phyloP scores from a whole-genome alignment of 768 basidiomycete species.

The Lanmaoa rubissima region DNA sequence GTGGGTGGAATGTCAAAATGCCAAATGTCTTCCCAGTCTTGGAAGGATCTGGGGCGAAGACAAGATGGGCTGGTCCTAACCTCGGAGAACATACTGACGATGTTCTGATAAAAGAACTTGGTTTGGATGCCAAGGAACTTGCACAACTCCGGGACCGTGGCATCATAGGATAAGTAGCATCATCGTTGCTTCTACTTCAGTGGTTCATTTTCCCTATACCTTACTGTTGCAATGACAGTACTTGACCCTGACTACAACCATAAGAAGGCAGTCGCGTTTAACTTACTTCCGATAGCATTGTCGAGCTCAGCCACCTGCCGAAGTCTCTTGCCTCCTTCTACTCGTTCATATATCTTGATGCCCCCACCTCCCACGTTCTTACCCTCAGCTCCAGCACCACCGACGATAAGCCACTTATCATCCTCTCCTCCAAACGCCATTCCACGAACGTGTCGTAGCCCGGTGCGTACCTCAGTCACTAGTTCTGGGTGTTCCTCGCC shows the following conservation, averaged over 20 bases:
- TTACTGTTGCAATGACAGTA: background rate
- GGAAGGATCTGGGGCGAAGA: conserved; percentile 54
- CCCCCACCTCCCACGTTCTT: conserved; percentile 65
- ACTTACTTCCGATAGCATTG: conserved; percentile 34
- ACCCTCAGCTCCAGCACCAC: conserved; percentile 48
- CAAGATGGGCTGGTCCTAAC: conserved; percentile 68
- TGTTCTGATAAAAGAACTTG: conserved; percentile 44
- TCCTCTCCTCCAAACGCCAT: conserved; percentile 65
- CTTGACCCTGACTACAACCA: conserved; percentile 25
- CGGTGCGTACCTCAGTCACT: conserved; percentile 63
- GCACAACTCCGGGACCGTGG: conserved; percentile 32
- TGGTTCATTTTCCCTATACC: background rate
- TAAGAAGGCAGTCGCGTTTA: conserved; percentile 36
- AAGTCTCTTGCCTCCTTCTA: conserved; percentile 56
- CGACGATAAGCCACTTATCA: conserved; percentile 60
- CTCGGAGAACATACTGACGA: conserved; percentile 59
- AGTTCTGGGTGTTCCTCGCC: conserved; percentile 45
- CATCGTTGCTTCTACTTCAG: background rate
- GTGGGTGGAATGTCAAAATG: conserved; percentile 68
- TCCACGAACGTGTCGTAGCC: conserved; percentile 67
- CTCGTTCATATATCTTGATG: conserved; percentile 67
- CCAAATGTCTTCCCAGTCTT: conserved; percentile 60
- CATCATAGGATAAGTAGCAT: conserved; percentile 27
- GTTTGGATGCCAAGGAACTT: conserved; percentile 38
- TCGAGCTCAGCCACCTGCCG: conserved; percentile 49